These are phyloP conservation scores for Oryza glaberrima DNA, from an alignment of 176 grass and related monocot genomes.

Conservation along the genomic window DNA sequence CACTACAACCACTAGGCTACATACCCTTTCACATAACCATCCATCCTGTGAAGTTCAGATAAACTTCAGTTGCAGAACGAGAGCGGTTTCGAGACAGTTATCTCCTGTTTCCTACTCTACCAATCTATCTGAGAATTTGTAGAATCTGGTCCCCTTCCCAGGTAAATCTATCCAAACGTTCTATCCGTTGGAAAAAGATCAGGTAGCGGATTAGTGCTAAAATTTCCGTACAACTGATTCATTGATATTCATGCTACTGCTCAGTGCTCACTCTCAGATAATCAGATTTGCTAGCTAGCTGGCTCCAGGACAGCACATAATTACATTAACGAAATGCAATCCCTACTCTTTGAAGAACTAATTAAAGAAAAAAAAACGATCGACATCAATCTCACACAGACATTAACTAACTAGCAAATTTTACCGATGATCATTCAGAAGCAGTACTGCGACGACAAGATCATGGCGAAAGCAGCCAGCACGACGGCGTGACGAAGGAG, in stretches of 20 bases:
- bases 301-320: background rate
- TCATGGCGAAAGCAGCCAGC: background rate
- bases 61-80: no score
- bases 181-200: no score
- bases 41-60: no score
- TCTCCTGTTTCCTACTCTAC: no score
- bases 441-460: slow-evolving; percentile 1
- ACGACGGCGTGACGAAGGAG: background rate
- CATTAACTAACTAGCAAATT: background rate
- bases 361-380: background rate
- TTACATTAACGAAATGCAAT: background rate
- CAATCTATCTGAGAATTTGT: no score
- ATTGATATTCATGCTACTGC: background rate
- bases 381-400: background rate
- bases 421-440: background rate
- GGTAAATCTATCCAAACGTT: no score
- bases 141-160: no score
- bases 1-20: no score
- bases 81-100: no score
- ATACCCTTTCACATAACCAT: no score
- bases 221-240: background rate
- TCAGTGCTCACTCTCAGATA: background rate
- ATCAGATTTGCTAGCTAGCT: background rate
- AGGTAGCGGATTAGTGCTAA: no score
- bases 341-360: background rate